Evolutionary conservation across 169 alveolate species (phyloP), one percentile per base, ranked within the genome.

Genomic region (Plasmodium fragile): DNA sequence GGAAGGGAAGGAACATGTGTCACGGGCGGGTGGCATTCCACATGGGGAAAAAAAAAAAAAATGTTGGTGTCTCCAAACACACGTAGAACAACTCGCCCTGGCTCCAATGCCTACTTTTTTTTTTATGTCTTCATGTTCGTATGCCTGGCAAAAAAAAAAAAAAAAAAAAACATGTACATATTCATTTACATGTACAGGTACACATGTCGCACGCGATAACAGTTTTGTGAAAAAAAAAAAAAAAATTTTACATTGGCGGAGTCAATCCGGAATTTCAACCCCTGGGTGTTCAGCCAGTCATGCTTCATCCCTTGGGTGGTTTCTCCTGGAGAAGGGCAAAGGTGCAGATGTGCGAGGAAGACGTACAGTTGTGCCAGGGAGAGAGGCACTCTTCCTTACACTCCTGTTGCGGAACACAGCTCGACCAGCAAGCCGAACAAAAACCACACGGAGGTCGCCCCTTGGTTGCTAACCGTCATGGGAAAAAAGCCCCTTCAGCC

Each of bases 61-160:
- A 25, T 6, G 30, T 13, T 25, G 36, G 75, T 22, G 36, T 8
- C 36, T 65, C 75, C 10, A 65, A 65, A 65, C 18, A n/a, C 0
- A 28, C 30, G 36, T 25, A 25, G 30, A 41, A 30, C 53, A 39
- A 41, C 83, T 7, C 69, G 34, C 70, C 32, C 28, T 85, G 69
- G 45, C 30, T 8, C 77, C 41, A 53, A 32, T 53, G 59, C 77
- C 4, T 77, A 73, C 93, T 36, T 77, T 85, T 49, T 85, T 85
- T 22, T 85, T 85, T 75, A 85, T 36, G 71, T 85, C 93, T 77
- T 85, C 93, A 53, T 52, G 41, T 30, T 85, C 93, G 81, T 85
- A 85, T 52, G 93, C 93, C 93, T 85, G 25, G 18, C 28, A 77
- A 85, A 85, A 78, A 78, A 39, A 43, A 39, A 11, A n/a, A n/a